Percentiles rank a stretch among this genome's conserved stretches.
phyloP scores from a whole-genome alignment of 768 basidiomycete genomes.

The Tephrocybe sp. region DNA sequence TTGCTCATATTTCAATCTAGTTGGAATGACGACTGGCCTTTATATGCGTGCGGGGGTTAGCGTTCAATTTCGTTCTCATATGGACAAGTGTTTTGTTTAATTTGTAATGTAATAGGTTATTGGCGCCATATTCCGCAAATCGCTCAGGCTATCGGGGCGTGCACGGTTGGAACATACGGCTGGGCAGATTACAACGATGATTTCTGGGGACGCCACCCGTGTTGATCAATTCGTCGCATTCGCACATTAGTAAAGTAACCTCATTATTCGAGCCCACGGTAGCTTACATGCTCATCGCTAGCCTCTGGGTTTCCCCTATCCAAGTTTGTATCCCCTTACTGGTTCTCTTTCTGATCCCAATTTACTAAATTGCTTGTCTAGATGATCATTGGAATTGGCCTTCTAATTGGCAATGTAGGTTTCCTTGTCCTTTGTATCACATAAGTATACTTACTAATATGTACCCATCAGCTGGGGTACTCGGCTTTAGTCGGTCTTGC shows the following conservation, averaged over 20 bases:
- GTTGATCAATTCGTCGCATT: constrained; percentile 49
- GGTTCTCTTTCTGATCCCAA: not conserved
- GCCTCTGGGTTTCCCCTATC: constrained; percentile 62
- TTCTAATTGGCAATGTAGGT: constrained; percentile 59
- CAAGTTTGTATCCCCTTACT: constrained; percentile 36
- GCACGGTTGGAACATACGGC: constrained; percentile 58
- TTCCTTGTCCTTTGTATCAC: not conserved
- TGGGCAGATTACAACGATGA: constrained; percentile 71
- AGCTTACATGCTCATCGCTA: constrained; percentile 18
- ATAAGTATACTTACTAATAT: not conserved
- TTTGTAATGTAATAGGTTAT: constrained; percentile 30
- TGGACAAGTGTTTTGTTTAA: not conserved
- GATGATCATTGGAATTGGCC: constrained; percentile 58
- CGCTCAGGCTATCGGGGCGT: constrained; percentile 62
- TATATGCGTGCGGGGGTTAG: constrained; percentile 48
- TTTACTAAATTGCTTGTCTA: constrained; percentile 14
- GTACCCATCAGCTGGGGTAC: constrained; percentile 51
- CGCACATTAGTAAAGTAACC: constrained; percentile 38
- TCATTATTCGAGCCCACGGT: not conserved
- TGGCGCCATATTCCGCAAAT: constrained; percentile 61
- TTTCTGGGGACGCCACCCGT: constrained; percentile 61
- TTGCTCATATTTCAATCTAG: no score
- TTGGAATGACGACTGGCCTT: constrained; percentile 47
- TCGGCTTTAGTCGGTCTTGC: constrained; percentile 68
- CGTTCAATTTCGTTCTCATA: not conserved